Evolutionary conservation across 352 stramenopile genomes (phyloP).

Genomic region (Phytopythium cucurbitacearum): DNA sequence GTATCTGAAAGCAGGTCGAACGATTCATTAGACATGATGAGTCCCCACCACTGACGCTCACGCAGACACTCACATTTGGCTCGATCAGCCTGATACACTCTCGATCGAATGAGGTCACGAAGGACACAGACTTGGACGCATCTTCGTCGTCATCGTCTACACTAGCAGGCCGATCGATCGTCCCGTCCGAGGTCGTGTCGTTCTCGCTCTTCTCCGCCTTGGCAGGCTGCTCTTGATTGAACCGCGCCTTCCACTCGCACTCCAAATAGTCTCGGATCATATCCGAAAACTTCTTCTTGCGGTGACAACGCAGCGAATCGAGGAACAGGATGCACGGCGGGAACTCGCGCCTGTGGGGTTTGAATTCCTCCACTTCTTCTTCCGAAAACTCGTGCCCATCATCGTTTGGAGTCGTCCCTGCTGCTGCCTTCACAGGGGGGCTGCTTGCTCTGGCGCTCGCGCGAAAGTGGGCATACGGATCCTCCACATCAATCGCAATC

Average conservation of each 20-base stretch:
- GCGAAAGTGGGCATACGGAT: conserved; percentile 17
- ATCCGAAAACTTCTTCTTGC: conserved; percentile 82
- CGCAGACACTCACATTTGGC: conserved; percentile 63
- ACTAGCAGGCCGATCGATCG: conserved; percentile 2
- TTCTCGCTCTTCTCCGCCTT: conserved; percentile 5
- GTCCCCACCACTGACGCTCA: background rate
- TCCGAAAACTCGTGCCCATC: conserved; percentile 14
- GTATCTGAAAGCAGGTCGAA: conserved; percentile 49
- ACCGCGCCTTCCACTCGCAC: conserved; percentile 56
- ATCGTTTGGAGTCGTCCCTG: background rate
- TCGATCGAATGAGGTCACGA: conserved; percentile 40
- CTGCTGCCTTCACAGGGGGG: background rate
- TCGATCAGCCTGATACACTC: conserved; percentile 57
- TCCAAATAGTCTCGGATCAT: conserved; percentile 88
- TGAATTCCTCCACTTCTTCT: conserved; percentile 41
- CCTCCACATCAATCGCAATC: conserved; percentile 29
- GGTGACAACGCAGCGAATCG: conserved; percentile 93
- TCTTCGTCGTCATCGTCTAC: conserved; percentile 1
- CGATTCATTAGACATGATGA: background rate
- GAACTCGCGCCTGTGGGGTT: conserved; percentile 28
- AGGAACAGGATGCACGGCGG: conserved; percentile 91
- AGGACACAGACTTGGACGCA: conserved; percentile 8
- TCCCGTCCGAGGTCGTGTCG: background rate
- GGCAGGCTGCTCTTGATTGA: conserved; percentile 12
- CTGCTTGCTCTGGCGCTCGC: background rate